phyloP scores from a whole-genome alignment of 371 early-diverging fungal genomes.

The Mucor ambiguus region DNA sequence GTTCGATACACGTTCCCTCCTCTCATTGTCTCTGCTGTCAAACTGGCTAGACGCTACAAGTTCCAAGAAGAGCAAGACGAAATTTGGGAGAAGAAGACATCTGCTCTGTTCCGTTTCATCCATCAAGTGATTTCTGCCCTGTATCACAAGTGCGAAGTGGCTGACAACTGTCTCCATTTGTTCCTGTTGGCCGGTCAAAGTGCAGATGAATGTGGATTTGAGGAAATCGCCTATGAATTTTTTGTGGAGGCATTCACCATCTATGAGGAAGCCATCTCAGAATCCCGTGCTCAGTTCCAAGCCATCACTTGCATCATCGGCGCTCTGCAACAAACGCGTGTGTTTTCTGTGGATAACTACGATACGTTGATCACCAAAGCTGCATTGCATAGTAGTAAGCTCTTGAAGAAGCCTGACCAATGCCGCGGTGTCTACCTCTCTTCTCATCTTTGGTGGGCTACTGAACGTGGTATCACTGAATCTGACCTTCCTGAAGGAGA shows the following conservation, averaged over 20 bases:
- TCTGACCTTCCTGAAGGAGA: conserved; percentile 34
- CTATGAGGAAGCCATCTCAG: conserved; percentile 90
- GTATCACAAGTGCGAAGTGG: conserved; percentile 64
- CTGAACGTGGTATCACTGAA: conserved; percentile 42
- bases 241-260: conserved; percentile 91
- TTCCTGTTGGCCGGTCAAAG: conserved; percentile 81
- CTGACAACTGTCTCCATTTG: conserved; percentile 76
- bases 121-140: conserved; percentile 73
- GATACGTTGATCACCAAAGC: conserved; percentile 89
- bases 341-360: conserved; percentile 83
- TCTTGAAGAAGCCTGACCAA: conserved; percentile 93
- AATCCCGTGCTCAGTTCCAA: conserved; percentile 83
- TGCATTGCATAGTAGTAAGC: conserved; percentile 81
- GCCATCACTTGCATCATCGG: conserved; percentile 84
- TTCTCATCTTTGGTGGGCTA: conserved; percentile 88
- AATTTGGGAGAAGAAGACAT: conserved; percentile 66
- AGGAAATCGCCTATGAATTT: conserved; percentile 90
- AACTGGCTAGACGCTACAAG: conserved; percentile 67
- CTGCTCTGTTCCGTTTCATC: conserved; percentile 71
- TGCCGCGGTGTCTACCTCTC: conserved; percentile 80
- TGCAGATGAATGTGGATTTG: conserved; percentile 80
- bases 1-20: conserved; percentile 88
- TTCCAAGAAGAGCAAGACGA: conserved; percentile 56
- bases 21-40: conserved; percentile 69
- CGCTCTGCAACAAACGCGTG: conserved; percentile 74